Evolutionary conservation across 140 eudicot genomes (phyloP).

Genomic region (Flaveria floridana): DNA sequence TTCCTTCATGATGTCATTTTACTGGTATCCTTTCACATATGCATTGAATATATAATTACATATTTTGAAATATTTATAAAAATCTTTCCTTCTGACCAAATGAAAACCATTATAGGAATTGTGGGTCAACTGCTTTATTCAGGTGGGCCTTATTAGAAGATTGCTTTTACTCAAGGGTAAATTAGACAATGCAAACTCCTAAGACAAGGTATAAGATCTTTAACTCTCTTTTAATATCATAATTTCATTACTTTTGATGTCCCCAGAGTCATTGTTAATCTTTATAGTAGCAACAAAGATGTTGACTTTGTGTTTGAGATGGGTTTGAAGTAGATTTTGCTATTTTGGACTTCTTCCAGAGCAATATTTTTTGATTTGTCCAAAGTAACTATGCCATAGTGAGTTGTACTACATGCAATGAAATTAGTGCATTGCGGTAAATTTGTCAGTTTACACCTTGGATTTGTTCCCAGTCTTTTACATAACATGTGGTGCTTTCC

Average conservation of each 20-base stretch:
- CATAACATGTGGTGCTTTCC: conserved; percentile 4
- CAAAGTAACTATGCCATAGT: neutral
- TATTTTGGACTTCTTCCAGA: neutral
- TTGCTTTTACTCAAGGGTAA: conserved; percentile 39
- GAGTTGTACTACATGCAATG: conserved; percentile 4
- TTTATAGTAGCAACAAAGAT: too few relatives aligned
- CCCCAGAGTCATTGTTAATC: too few relatives aligned
- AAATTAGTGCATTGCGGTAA: neutral
- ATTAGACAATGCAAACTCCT: conserved; percentile 67
- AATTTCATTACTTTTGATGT: neutral
- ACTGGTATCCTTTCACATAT: conserved; percentile 22
- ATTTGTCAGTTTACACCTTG: neutral
- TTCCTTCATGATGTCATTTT: conserved; percentile 32
- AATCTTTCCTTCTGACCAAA: conserved; percentile 44
- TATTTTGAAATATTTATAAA: conserved; percentile 18
- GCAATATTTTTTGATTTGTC: neutral
- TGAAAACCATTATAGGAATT: conserved; percentile 37
- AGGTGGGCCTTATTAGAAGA: conserved; percentile 50
- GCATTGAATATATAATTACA: conserved; percentile 17
- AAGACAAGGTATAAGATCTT: conserved; percentile 55
- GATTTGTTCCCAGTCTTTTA: neutral
- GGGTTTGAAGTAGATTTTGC: neutral
- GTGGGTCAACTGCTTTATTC: conserved; percentile 52
- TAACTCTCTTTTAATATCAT: neutral
- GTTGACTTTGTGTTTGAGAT: neutral